Evolutionary conservation across 208 protist species (phyloP).

Genomic region (Crithidia thermophila): DNA sequence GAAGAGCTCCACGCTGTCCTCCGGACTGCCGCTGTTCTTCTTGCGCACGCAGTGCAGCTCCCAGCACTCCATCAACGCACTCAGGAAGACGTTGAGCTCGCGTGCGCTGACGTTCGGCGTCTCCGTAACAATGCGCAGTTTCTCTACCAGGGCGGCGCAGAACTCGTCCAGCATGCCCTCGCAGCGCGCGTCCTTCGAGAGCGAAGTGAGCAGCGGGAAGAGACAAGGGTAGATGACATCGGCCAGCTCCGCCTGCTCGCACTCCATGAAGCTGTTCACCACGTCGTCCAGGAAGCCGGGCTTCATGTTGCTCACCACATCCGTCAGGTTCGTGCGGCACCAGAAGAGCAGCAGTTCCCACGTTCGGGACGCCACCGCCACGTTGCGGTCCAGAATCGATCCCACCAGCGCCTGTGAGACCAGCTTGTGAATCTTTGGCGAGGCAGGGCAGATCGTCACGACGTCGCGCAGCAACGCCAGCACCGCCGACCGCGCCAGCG

Average conservation of each 20-base stretch:
- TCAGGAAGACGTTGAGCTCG: slow-evolving; percentile 69
- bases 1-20: slow-evolving; percentile 74
- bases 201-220: slow-evolving; percentile 73
- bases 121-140: slow-evolving; percentile 46
- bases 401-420: slow-evolving; percentile 58
- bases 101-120: slow-evolving; percentile 61
- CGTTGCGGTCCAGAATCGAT: slow-evolving; percentile 50
- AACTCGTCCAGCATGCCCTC: slow-evolving; percentile 76
- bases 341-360: slow-evolving; percentile 89
- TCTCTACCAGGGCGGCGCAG: slow-evolving; percentile 76
- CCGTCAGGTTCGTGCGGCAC: slow-evolving; percentile 50
- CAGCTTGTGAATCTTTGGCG: slow-evolving; percentile 52
- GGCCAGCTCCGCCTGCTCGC: slow-evolving; percentile 48
- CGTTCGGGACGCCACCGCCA: slow-evolving; percentile 50
- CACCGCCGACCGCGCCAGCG: slow-evolving; percentile 70
- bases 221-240: slow-evolving; percentile 84
- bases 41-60: slow-evolving; percentile 84
- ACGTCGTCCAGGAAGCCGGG: slow-evolving; percentile 69
- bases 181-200: slow-evolving; percentile 73
- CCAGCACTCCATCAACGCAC: slow-evolving; percentile 74
- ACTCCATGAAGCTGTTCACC: slow-evolving; percentile 79
- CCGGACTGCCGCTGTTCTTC: slow-evolving; percentile 30
- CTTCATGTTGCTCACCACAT: slow-evolving; percentile 62
- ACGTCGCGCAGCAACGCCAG: slow-evolving; percentile 82
- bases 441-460: slow-evolving; percentile 59